phyloP scores from a whole-genome alignment of 306 rosid genomes.

The Vigna mungo region DNA sequence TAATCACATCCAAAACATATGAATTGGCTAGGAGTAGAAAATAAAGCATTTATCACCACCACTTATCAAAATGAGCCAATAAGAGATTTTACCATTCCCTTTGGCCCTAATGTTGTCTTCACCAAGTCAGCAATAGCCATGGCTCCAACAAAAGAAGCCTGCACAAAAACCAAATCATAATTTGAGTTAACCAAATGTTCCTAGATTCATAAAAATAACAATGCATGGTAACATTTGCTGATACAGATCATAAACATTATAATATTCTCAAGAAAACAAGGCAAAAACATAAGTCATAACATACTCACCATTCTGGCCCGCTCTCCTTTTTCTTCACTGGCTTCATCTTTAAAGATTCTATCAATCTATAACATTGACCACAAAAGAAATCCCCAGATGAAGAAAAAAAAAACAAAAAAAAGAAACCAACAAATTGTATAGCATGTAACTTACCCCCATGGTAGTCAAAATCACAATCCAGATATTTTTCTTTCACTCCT shows the following conservation, averaged over 20 bases:
- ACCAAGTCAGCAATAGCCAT: conserved; percentile 98
- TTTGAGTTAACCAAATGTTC: conserved; percentile 18
- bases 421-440: background rate
- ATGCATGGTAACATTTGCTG: background rate
- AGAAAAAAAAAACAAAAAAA: background rate
- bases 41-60: background rate
- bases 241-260: background rate
- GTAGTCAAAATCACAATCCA: conserved; percentile 22
- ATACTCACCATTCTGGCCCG: conserved; percentile 92
- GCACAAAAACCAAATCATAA: conserved; percentile 7
- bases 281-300: conserved; percentile 1
- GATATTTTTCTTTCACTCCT: no score
- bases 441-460: conserved; percentile 71
- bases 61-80: background rate
- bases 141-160: conserved; percentile 97
- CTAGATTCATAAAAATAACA: background rate
- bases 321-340: conserved; percentile 96
- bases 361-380: conserved; percentile 59
- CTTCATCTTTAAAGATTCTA: conserved; percentile 88
- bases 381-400: conserved; percentile 19
- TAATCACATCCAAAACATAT: conserved; percentile 24
- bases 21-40: background rate
- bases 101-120: conserved; percentile 95
- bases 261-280: conserved; percentile 23
- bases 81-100: conserved; percentile 79